Base-by-base conservation (phyloP, 352 stramenopile species). In the Globisporangium solare region DNA sequence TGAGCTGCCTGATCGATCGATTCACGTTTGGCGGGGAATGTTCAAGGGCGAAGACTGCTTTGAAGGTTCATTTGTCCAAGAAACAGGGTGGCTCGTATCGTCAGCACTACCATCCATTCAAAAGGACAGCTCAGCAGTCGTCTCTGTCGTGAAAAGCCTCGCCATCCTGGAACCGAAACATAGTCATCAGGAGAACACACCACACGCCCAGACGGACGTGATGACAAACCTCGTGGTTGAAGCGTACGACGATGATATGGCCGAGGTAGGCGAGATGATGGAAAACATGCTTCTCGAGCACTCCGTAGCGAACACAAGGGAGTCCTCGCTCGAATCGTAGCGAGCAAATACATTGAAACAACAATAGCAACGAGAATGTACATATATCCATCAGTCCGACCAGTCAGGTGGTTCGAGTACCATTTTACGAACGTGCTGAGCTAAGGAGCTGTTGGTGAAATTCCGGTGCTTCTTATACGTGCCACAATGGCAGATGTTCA, bases 31-130 rank as follows among this genome's bases (percentile, higher is more conserved):
- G 57, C 42, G 57, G 3, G 20, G 32, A 13, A 52, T 58, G 5
- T 63, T 54, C 24, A 32, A 45, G 21, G 37, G 57, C n/a, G 57
- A 58, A 6, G 49, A 21, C 12, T 51, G 47, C 21, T 63, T 63
- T 15, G 49, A 47, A 1, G 57, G 13, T n/a, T 8, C 35, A 21
- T 58, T 54, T 35, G 51, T 58, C 0, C 50, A 63, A 18, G 57
- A 63, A 12, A 53, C 17, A n/a, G n/a, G 7, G 20, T 6, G 21
- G 22, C 13, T 53, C 12, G 15, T 20, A 24, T 42, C 7, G 22
- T 53, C 27, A 17, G n/a, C 21, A 6, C 31, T 8, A 11, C 17
- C 4, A 17, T 18, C 40, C 27, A 5, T 13, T 43, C 1, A 31
- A 45, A 22, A 49, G 18, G 32, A 24, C 39, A 6, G 10, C 1